Base-by-base conservation (phyloP, 2,329 filamentous ascomycete species). In the Verticillium alfalfae region DNA sequence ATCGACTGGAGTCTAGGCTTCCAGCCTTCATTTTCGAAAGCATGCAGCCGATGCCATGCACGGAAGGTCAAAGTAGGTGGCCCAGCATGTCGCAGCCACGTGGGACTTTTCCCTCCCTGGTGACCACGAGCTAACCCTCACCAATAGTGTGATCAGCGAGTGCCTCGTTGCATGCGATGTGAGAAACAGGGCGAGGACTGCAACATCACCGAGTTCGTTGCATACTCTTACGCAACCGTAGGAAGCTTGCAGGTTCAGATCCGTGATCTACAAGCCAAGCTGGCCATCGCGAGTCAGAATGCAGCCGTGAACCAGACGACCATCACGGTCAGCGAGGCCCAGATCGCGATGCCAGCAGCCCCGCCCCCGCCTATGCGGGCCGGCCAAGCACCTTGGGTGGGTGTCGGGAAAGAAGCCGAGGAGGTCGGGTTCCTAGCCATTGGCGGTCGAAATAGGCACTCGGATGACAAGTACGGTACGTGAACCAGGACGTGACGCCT, bases 131-230 rank as follows among this genome's bases (percentile, higher is more conserved):
- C 34, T 18, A 16, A 45, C 26, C 26, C 26, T 22, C 39, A 3
- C 5, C 6, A 9, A 9, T 10, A 63, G 70, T 66, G 54, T 72
- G 68, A 62, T 68, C 65, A 64, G 69, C 70, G 52, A 66, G 65
- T 60, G 63, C 72, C 62, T 68, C 71, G 7, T 34, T 67, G 65
- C 45, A 61, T 64, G 10, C 22, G 62, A 22, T 66, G 65, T 31
- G 37, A 57, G 4, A 62, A 57, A 9, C 58, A 66, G 2, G 55
- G 59, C 37, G 64, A 66, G 57, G 59, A 64, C 9, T 66, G 64
- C 41, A 66, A 66, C 34, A 66, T 66, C 41, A 66, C 65, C 3
- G 64, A 66, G 16, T 61, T 61, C 36, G 65, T 66, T 5, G 65
- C 65, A 1, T 66, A 66, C n/a, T 59, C 62, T 3, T 64, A 66